phyloP scores from a whole-genome alignment of 768 basidiomycete genomes.

The Naganishia friedmannii region DNA sequence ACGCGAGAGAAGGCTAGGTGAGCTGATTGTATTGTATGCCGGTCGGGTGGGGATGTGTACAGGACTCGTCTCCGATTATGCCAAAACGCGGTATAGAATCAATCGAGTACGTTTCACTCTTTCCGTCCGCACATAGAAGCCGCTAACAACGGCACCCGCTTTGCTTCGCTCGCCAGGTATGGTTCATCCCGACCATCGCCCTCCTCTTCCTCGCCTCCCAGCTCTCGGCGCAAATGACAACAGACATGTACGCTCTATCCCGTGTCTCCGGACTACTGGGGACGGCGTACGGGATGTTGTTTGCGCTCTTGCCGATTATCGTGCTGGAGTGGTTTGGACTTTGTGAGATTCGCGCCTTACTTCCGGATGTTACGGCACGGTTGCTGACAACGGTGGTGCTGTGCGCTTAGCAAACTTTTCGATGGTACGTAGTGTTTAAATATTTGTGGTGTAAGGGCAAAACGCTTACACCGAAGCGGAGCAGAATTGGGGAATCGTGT shows the following conservation, averaged over 20 bases:
- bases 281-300: constrained; percentile 68
- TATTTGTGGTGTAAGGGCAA: neutral
- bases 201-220: constrained; percentile 71
- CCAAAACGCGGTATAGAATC: constrained; percentile 41
- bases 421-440: neutral
- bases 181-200: constrained; percentile 60
- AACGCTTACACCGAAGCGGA: constrained; percentile 46
- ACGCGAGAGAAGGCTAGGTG: constrained; percentile 16
- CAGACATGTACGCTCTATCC: constrained; percentile 68
- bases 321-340: constrained; percentile 86
- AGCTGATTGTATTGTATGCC: neutral
- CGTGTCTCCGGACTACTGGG: constrained; percentile 61
- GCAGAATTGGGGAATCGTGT: constrained; percentile 81
- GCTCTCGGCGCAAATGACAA: constrained; percentile 59
- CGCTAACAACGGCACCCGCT: too few relatives aligned
- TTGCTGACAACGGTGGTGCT: neutral
- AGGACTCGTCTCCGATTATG: constrained; percentile 44
- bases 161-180: constrained; percentile 35
- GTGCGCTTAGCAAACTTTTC: constrained; percentile 11
- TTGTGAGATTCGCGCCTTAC: too few relatives aligned
- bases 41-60: neutral
- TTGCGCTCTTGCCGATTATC: constrained; percentile 72
- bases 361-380: too few relatives aligned
- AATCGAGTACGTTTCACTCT: constrained; percentile 35
- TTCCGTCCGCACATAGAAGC: neutral